Evolutionary conservation across 2,329 filamentous ascomycete genomes (phyloP).

Genomic region (Iodosphaeria phyllophila): DNA sequence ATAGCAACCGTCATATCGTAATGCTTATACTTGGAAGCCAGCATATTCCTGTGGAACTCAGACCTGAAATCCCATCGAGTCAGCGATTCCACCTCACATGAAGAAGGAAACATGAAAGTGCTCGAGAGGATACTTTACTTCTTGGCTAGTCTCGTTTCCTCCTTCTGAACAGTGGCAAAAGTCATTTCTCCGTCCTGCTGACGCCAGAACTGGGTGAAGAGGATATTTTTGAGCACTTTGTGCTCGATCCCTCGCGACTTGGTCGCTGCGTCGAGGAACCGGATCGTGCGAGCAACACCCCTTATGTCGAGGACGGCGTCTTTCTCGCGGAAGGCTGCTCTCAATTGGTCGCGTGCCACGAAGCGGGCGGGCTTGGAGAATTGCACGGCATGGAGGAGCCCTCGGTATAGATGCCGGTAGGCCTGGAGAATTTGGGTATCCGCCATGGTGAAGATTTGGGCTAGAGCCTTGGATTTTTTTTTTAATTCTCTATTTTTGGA

Average conservation of each 20-base stretch:
- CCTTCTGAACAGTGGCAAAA: no score
- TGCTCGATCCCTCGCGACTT: constrained; percentile 50
- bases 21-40: constrained; percentile 38
- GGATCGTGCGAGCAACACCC: constrained; percentile 43
- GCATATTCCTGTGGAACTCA: constrained; percentile 10
- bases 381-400: constrained; percentile 49
- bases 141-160: background rate
- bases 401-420: constrained; percentile 53
- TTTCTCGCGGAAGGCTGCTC: constrained; percentile 36
- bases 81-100: background rate
- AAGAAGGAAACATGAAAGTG: background rate
- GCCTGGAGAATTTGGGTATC: constrained; percentile 34
- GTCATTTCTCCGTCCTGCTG: constrained; percentile 2
- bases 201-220: constrained; percentile 19
- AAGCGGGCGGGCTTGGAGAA: constrained; percentile 51
- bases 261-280: constrained; percentile 50
- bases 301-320: constrained; percentile 25
- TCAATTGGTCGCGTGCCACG: constrained; percentile 38
- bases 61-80: constrained; percentile 5
- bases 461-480: no score
- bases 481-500: no score
- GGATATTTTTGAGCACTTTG: constrained; percentile 48
- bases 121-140: constrained; percentile 1
- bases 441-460: constrained; percentile 15
- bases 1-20: constrained; percentile 53